phyloP scores from a whole-genome alignment of 768 basidiomycete species.

The Kwoniella dejecticola region DNA sequence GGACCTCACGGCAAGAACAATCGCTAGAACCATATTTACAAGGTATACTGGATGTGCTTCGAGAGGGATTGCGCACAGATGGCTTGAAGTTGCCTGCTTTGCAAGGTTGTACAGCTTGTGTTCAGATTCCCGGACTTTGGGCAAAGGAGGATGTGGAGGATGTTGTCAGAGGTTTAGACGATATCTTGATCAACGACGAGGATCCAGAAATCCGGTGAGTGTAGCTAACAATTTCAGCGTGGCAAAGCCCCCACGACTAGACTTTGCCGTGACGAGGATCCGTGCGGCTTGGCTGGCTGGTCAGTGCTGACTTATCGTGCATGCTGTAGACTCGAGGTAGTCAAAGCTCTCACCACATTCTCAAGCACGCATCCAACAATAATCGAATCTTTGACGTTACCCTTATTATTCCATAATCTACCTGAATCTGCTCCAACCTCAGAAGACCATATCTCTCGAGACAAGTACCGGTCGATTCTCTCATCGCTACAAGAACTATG shows the following conservation, averaged over 20 bases:
- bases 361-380: slow-evolving; percentile 64
- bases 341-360: slow-evolving; percentile 50
- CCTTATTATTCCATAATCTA: slow-evolving; percentile 72
- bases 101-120: slow-evolving; percentile 57
- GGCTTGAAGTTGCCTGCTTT: slow-evolving; percentile 36
- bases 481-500: slow-evolving; percentile 72
- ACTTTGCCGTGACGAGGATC: neutral
- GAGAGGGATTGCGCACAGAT: slow-evolving; percentile 46
- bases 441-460: slow-evolving; percentile 63
- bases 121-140: slow-evolving; percentile 67
- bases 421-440: slow-evolving; percentile 68
- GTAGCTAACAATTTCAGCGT: neutral
- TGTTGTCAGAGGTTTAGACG: slow-evolving; percentile 73
- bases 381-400: slow-evolving; percentile 74
- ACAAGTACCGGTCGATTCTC: slow-evolving; percentile 69
- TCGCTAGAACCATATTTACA: slow-evolving; percentile 71
- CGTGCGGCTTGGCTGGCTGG: neutral
- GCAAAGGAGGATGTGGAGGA: slow-evolving; percentile 74
- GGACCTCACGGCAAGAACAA: slow-evolving; percentile 47
- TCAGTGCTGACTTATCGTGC: neutral
- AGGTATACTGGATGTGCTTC: slow-evolving; percentile 59
- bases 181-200: slow-evolving; percentile 64
- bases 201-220: slow-evolving; percentile 59
- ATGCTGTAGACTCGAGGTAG: slow-evolving; percentile 38
- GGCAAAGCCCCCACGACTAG: neutral